Evolutionary conservation across 805 yeast species (phyloP).

Genomic region (Candida jianshihensis): DNA sequence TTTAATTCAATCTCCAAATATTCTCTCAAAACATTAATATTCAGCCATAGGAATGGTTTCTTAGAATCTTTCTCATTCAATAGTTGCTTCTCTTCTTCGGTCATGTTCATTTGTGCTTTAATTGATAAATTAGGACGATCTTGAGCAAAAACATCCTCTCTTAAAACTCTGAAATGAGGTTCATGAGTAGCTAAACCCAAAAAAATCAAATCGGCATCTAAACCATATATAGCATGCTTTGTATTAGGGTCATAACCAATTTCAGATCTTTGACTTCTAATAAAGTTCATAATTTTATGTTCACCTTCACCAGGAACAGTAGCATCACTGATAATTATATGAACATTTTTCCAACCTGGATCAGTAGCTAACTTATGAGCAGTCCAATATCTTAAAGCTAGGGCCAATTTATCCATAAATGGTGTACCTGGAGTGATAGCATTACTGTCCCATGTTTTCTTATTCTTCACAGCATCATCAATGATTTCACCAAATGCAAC

Average conservation of each 20-base stretch:
- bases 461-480: constrained; percentile 66
- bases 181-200: constrained; percentile 96
- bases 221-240: constrained; percentile 91
- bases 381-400: constrained; percentile 82
- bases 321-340: constrained; percentile 90
- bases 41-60: constrained; percentile 92
- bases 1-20: constrained; percentile 77
- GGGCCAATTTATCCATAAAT: constrained; percentile 87
- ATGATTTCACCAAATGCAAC: constrained; percentile 48
- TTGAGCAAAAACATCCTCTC: constrained; percentile 95
- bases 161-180: constrained; percentile 86
- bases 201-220: constrained; percentile 96
- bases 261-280: constrained; percentile 82
- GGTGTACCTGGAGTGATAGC: constrained; percentile 99
- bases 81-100: constrained; percentile 45
- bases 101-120: constrained; percentile 47
- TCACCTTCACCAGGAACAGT: constrained; percentile 99
- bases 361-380: constrained; percentile 82
- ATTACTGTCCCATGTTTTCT: constrained; percentile 89
- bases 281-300: constrained; percentile 94
- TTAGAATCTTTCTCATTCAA: constrained; percentile 30
- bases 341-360: constrained; percentile 88
- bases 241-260: constrained; percentile 89
- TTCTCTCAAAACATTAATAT: constrained; percentile 80
- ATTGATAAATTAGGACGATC: constrained; percentile 32